These are phyloP conservation scores for Aspergillus conjunctus DNA, from an alignment of 495 filamentous ascomycete genomes.

Conservation along the genomic window DNA sequence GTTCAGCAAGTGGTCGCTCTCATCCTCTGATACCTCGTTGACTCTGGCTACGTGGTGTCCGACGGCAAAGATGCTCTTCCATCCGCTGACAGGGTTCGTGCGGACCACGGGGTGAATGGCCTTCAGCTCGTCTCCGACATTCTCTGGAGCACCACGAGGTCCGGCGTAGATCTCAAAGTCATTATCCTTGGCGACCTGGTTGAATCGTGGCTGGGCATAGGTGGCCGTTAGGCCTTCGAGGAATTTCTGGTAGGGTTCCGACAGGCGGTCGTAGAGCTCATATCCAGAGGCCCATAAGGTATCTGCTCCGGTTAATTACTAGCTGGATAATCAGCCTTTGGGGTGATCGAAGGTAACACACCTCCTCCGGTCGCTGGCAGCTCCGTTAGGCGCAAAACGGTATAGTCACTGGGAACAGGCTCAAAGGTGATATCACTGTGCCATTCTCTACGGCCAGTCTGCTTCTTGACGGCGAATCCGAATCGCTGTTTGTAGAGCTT, in stretches of 20 bases:
- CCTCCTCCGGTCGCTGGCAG: constrained; percentile 72
- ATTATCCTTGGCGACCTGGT: constrained; percentile 14
- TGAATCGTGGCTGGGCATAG: constrained; percentile 36
- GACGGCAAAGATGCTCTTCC: constrained; percentile 70
- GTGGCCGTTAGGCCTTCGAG: constrained; percentile 65
- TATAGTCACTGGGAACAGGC: constrained; percentile 68
- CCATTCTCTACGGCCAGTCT: constrained; percentile 46
- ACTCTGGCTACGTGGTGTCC: constrained; percentile 24
- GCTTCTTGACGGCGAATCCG: constrained; percentile 26
- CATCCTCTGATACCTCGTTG: constrained; percentile 33
- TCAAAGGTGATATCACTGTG: constrained; percentile 78
- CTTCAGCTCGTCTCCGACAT: constrained; percentile 56
- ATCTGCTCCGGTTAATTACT: constrained; percentile 27
- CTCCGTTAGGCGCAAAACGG: constrained; percentile 61
- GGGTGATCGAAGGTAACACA: constrained; percentile 27
- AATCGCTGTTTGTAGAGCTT: constrained; percentile 57
- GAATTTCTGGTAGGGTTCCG: constrained; percentile 59
- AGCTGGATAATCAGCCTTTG: neutral
- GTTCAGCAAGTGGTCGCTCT: constrained; percentile 45
- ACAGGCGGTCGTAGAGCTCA: constrained; percentile 73
- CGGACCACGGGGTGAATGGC: constrained; percentile 67
- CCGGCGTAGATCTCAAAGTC: constrained; percentile 53
- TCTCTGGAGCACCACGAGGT: constrained; percentile 62
- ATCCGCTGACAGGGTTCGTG: constrained; percentile 75
- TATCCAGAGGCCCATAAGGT: constrained; percentile 74